Evolutionary conservation across 495 filamentous ascomycete species (phyloP).

Genomic region (Aspergillus diversus): DNA sequence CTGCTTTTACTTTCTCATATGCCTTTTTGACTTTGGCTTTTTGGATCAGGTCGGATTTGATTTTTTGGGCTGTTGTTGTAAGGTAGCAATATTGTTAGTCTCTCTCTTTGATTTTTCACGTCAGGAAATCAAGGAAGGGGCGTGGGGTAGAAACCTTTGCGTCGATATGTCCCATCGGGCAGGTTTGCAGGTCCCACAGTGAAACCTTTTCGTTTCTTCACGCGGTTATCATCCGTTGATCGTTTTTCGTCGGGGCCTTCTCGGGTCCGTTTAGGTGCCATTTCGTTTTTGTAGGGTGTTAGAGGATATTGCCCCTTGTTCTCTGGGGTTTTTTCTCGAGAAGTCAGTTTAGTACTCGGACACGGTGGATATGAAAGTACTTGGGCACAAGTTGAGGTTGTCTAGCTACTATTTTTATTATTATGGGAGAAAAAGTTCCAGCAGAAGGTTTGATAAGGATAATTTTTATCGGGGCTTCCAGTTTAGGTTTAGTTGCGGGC

Average conservation of each 20-base stretch:
- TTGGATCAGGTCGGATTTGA: conserved; percentile 86
- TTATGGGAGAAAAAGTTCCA: background rate
- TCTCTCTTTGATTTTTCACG: background rate
- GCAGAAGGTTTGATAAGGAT: background rate
- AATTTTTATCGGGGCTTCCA: background rate
- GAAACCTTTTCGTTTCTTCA: conserved; percentile 68
- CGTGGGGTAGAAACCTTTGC: conserved; percentile 66
- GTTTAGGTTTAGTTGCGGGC: background rate
- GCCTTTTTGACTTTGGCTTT: conserved; percentile 94
- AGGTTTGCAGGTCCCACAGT: conserved; percentile 89
- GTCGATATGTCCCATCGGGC: conserved; percentile 87
- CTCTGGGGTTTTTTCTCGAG: background rate
- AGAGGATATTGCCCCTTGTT: background rate
- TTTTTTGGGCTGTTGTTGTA: conserved; percentile 73
- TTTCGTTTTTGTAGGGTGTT: conserved; percentile 31
- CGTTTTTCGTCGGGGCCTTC: conserved; percentile 46
- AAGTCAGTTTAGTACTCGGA: background rate
- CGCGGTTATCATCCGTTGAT: conserved; percentile 32
- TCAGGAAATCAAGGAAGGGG: background rate
- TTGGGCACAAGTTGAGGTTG: conserved; percentile 10
- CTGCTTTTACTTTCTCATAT: conserved; percentile 83
- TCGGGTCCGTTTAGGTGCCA: conserved; percentile 66
- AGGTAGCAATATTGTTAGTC: conserved; percentile 20
- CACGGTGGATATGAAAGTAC: background rate
- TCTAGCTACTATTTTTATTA: background rate